Conservation (phyloP, 2,329 filamentous ascomycete genomes). For the Aspergillus niger region DNA sequence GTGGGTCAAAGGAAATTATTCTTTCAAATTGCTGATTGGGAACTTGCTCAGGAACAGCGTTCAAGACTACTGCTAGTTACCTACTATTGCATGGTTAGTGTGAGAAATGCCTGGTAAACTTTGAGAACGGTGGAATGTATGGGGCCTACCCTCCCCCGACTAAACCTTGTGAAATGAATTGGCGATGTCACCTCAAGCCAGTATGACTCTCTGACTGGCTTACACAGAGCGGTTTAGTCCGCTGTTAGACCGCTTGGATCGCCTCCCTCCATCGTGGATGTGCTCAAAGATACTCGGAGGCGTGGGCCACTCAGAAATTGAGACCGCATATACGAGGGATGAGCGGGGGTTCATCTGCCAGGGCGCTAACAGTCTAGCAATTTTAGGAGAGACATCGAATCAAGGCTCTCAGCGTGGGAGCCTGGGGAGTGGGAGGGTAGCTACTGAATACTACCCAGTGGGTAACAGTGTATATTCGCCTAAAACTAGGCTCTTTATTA, state of each 20-base stretch:
- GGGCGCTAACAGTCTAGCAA: background rate
- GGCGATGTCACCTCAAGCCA: conserved; percentile 3
- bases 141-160: conserved; percentile 1
- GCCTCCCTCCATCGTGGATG: background rate
- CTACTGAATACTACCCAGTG: background rate
- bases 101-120: background rate
- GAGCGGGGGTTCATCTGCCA: background rate
- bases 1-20: conserved; percentile 8
- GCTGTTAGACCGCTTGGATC: conserved; percentile 3
- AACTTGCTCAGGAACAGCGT: background rate
- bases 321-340: conserved; percentile 1
- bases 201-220: conserved; percentile 1
- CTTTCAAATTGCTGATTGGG: background rate
- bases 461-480: background rate
- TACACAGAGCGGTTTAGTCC: background rate
- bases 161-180: background rate
- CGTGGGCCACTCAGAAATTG: background rate
- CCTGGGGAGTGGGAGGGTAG: background rate
- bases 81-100: background rate
- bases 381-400: background rate
- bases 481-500: background rate
- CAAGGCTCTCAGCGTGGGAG: background rate
- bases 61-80: background rate
- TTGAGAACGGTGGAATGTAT: conserved; percentile 6
- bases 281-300: background rate